Percentiles rank a stretch among this genome's conserved stretches.
Conservation (phyloP, 1,284 basidiomycete species). For the Microbotryum violaceum region DNA sequence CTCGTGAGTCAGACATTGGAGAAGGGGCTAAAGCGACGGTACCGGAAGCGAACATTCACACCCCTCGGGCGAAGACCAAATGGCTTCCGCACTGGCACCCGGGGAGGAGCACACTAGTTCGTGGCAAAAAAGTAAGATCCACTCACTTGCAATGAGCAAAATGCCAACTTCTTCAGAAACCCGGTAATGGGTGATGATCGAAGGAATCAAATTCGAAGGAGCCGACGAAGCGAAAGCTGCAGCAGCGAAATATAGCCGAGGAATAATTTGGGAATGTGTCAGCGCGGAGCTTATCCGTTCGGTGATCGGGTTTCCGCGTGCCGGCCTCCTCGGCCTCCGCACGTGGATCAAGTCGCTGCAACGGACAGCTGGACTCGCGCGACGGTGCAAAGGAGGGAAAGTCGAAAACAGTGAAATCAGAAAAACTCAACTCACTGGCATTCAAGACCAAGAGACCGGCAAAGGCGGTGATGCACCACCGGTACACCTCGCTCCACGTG, state of each 20-base stretch:
- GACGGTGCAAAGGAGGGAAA: neutral
- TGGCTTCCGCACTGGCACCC: too few species aligned
- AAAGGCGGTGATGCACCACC: slow-evolving; percentile 59
- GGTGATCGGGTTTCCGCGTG: neutral
- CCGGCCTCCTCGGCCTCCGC: too few species aligned
- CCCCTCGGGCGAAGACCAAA: too few species aligned
- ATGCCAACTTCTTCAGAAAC: slow-evolving; percentile 52
- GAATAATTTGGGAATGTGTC: neutral
- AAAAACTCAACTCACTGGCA: slow-evolving; percentile 42
- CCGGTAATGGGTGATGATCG: slow-evolving; percentile 50
- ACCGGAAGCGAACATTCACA: too few species aligned
- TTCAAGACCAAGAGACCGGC: slow-evolving; percentile 60
- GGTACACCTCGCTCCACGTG: slow-evolving; percentile 53
- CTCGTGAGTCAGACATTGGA: neutral
- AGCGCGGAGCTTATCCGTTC: neutral
- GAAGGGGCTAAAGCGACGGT: too few species aligned
- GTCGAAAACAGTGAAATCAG: neutral
- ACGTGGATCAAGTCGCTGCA: too few species aligned
- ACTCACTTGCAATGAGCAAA: slow-evolving; percentile 45
- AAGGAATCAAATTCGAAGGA: slow-evolving; percentile 47
- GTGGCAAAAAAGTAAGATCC: neutral
- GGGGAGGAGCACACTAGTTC: neutral
- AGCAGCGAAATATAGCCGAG: neutral
- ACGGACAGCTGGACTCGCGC: too few species aligned
- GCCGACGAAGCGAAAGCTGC: slow-evolving; percentile 55